phyloP scores from a whole-genome alignment of 2,329 filamentous ascomycete species.

The Cercospora sp. region DNA sequence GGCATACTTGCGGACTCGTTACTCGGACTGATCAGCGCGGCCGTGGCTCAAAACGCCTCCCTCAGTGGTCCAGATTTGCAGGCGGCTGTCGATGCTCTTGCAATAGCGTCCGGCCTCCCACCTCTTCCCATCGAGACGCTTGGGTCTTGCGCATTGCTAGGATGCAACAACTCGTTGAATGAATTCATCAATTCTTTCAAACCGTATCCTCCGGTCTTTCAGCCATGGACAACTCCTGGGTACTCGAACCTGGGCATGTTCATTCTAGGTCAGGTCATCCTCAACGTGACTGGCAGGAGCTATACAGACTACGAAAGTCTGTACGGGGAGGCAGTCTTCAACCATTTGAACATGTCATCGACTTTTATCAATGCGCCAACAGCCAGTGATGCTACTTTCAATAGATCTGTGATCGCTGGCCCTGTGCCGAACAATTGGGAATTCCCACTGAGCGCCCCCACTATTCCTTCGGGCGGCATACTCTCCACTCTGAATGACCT shows the following conservation, averaged over 20 bases:
- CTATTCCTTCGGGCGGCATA: slow-evolving; percentile 12
- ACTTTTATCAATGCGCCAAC: slow-evolving; percentile 35
- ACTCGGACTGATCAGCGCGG: neutral
- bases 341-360: slow-evolving; percentile 35
- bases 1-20: neutral
- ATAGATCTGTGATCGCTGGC: neutral
- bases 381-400: neutral
- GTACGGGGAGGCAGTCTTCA: slow-evolving; percentile 44
- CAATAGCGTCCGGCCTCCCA: neutral
- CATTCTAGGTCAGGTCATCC: slow-evolving; percentile 13
- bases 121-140: neutral
- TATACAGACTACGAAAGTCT: slow-evolving; percentile 47
- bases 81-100: neutral
- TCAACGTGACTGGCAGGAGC: slow-evolving; percentile 44
- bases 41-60: neutral
- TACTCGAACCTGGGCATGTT: slow-evolving; percentile 13
- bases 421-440: neutral
- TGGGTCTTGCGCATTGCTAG: neutral
- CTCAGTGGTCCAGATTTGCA: neutral
- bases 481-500: slow-evolving; percentile 10
- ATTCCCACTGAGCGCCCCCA: neutral
- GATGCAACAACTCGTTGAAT: neutral
- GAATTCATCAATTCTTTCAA: neutral
- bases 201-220: slow-evolving; percentile 7
- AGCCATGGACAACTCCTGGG: slow-evolving; percentile 5